Evolutionary conservation across 345 rosid species (phyloP).

Genomic region (Clausena lansium): DNA sequence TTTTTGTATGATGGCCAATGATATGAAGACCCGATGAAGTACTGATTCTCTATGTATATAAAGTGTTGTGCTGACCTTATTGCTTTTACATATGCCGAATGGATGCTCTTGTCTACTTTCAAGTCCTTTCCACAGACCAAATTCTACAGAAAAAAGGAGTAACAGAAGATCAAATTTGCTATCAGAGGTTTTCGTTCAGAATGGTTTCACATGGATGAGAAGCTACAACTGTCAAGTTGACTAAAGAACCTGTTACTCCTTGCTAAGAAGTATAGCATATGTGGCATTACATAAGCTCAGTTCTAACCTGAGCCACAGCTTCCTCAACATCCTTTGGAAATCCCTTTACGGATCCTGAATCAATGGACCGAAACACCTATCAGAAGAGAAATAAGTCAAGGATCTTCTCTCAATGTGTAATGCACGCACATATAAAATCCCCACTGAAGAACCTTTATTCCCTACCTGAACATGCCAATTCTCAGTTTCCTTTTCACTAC

Average conservation of each 20-base stretch:
- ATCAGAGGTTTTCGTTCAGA: not conserved
- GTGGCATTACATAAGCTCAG: not conserved
- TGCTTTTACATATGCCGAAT: conserved; percentile 59
- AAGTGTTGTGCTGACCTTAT: conserved; percentile 76
- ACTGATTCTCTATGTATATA: conserved; percentile 71
- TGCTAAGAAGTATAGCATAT: not conserved
- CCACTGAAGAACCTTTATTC: not conserved
- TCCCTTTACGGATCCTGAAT: conserved; percentile 73
- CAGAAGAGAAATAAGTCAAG: not conserved
- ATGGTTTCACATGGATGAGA: not conserved
- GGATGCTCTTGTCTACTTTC: conserved; percentile 70
- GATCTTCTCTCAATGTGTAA: not conserved
- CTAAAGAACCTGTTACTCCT: not conserved
- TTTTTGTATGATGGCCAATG: conserved; percentile 66
- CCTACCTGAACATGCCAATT: conserved; percentile 74
- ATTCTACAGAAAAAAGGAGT: conserved; percentile 35
- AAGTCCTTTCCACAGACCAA: conserved; percentile 60
- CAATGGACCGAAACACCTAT: conserved; percentile 70
- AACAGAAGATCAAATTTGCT: not conserved
- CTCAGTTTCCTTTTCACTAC: conserved; percentile 51
- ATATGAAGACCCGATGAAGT: conserved; percentile 68
- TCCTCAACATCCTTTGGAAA: conserved; percentile 52
- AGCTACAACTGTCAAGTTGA: not conserved
- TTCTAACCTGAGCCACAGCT: conserved; percentile 52
- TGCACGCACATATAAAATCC: not conserved